Evolutionary conservation across 1,284 basidiomycete genomes (phyloP).

Genomic region (Rugosomyces carneus): DNA sequence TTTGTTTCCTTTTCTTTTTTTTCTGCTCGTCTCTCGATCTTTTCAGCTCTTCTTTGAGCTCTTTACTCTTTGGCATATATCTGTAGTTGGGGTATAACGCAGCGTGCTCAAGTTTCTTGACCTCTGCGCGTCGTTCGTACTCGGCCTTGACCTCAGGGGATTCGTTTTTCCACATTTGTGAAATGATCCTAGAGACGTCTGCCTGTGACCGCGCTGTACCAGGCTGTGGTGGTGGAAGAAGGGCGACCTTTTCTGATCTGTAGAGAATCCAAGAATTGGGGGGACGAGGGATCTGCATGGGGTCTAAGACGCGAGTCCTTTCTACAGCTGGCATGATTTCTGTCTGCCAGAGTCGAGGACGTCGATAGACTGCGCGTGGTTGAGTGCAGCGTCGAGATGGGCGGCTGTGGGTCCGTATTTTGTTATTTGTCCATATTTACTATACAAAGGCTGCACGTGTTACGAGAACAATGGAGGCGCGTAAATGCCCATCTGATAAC

Average conservation of each 20-base stretch:
- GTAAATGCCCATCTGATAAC: neutral
- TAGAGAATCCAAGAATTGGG: constrained; percentile 94
- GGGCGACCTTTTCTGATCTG: constrained; percentile 58
- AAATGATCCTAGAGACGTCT: constrained; percentile 67
- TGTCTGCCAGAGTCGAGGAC: neutral
- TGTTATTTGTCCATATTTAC: constrained; percentile 16
- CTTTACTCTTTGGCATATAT: constrained; percentile 66
- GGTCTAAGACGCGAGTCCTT: neutral
- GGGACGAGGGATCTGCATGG: constrained; percentile 58
- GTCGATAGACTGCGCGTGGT: neutral
- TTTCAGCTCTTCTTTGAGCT: constrained; percentile 50
- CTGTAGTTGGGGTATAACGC: constrained; percentile 65
- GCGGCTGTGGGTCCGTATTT: constrained; percentile 21
- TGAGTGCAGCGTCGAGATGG: constrained; percentile 1
- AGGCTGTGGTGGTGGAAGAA: constrained; percentile 30
- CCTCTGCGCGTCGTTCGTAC: constrained; percentile 70
- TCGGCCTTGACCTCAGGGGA: constrained; percentile 40
- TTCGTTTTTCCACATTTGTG: constrained; percentile 66
- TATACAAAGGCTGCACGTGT: constrained; percentile 7
- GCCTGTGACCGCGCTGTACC: constrained; percentile 52
- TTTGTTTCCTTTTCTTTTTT: constrained; percentile 31
- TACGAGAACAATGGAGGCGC: neutral
- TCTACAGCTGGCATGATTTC: constrained; percentile 10
- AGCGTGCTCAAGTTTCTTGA: constrained; percentile 63
- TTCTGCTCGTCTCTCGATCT: constrained; percentile 33